Evolutionary conservation across 371 early-diverging fungal species (phyloP).

Genomic region (Encephalitozoon intestinalis): DNA sequence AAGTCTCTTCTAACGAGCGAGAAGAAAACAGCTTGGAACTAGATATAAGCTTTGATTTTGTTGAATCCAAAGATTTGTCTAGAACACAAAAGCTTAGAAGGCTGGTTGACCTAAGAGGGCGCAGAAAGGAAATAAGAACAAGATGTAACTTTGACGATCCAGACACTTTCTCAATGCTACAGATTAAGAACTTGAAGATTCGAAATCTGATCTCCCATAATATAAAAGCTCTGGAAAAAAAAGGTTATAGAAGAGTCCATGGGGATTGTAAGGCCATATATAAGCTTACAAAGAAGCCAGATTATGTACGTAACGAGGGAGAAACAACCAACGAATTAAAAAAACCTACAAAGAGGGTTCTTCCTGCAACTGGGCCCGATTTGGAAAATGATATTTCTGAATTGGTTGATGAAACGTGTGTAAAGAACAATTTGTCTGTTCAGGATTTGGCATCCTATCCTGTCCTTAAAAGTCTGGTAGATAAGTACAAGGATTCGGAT

Average conservation of each 20-base stretch:
- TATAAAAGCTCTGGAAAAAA: constrained; percentile 27
- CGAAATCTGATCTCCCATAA: constrained; percentile 32
- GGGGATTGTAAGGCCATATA: constrained; percentile 23
- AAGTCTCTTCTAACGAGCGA: neutral
- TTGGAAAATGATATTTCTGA: neutral
- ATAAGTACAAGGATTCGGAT: neutral
- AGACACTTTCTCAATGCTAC: constrained; percentile 21
- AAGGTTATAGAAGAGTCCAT: constrained; percentile 11
- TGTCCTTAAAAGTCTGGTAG: neutral
- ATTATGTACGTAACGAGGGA: neutral
- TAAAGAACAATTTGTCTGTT: no score
- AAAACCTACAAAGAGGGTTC: neutral
- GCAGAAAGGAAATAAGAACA: constrained; percentile 11
- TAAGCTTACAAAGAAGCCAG: constrained; percentile 6
- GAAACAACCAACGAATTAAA: neutral
- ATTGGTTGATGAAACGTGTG: neutral
- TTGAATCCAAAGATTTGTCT: constrained; percentile 17
- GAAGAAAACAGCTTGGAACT: neutral
- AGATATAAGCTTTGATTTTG: neutral
- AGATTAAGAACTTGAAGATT: constrained; percentile 45
- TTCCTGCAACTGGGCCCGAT: neutral
- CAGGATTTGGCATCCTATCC: neutral
- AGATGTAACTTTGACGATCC: neutral
- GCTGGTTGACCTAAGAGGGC: constrained; percentile 37
- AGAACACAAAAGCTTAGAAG: constrained; percentile 23